Evolutionary conservation across 495 filamentous ascomycete species (phyloP).

Genomic region (Podospora appendiculata): DNA sequence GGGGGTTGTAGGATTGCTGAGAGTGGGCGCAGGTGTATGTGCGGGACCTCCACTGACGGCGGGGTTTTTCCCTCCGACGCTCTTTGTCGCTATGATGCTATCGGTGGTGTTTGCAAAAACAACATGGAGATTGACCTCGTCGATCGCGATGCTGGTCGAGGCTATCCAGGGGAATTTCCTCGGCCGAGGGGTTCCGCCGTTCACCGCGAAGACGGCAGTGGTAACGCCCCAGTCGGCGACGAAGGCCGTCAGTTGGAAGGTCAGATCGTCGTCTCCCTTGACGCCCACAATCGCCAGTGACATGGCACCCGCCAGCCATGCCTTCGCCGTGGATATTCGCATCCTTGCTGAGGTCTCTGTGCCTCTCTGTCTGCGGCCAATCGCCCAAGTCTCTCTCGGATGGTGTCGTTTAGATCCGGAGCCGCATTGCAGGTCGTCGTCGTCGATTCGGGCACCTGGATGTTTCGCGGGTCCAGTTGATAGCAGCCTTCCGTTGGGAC

Average conservation of each 20-base stretch:
- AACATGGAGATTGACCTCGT: not conserved
- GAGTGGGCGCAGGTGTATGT: no score
- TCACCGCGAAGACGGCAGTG: not conserved
- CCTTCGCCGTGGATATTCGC: conserved; percentile 8
- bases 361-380: not conserved
- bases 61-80: no score
- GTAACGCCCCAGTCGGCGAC: not conserved
- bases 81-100: no score
- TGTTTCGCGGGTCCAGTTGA: no score
- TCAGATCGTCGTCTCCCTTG: not conserved
- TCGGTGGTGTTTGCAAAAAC: no score
- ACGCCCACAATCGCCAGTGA: not conserved
- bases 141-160: not conserved
- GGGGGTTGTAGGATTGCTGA: no score
- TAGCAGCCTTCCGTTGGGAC: no score
- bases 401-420: not conserved
- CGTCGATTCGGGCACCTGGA: no score
- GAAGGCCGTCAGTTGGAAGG: not conserved
- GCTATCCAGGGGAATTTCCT: not conserved
- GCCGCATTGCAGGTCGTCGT: not conserved
- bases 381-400: not conserved
- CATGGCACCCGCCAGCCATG: conserved; percentile 10
- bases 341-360: conserved; percentile 2
- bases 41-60: no score
- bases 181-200: not conserved